A percentile compares a stretch with the other conserved stretches of the same genome.
phyloP scores from a whole-genome alignment of 129 eudicot genomes.

The Pittosporum tobira region DNA sequence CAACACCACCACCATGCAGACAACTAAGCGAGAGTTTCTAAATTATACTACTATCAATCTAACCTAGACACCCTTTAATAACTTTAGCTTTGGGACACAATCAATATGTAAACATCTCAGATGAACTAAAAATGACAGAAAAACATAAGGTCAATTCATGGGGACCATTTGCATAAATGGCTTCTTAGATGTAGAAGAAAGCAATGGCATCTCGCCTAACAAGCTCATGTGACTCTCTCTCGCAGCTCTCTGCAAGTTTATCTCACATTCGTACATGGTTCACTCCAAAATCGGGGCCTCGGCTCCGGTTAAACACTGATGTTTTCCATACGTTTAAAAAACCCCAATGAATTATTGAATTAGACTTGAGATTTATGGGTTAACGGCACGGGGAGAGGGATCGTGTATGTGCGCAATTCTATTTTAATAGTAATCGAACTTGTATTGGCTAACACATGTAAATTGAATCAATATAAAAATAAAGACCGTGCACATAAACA shows the following conservation, averaged over 20 bases:
- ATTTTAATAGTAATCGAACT: too few species aligned
- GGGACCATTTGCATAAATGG: conserved; percentile 26
- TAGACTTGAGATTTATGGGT: too few species aligned
- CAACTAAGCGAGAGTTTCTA: conserved; percentile 39
- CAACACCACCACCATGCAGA: conserved; percentile 56
- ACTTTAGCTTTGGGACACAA: conserved; percentile 9
- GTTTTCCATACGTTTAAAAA: too few species aligned
- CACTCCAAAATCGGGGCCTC: too few species aligned
- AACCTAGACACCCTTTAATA: conserved; percentile 11
- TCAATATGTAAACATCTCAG: not conserved
- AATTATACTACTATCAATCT: conserved; percentile 20
- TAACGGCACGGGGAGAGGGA: too few species aligned
- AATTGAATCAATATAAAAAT: too few species aligned
- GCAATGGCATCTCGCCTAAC: conserved; percentile 31
- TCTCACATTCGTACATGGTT: too few species aligned
- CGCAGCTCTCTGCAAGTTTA: not conserved
- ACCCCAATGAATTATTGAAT: too few species aligned
- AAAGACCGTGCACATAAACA: too few species aligned
- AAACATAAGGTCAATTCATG: not conserved
- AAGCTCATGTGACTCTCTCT: conserved; percentile 24
- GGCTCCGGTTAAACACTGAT: too few species aligned
- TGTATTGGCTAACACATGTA: too few species aligned
- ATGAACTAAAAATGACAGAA: conserved; percentile 1
- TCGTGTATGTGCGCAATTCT: too few species aligned
- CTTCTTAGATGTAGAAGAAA: conserved; percentile 15